These are phyloP conservation scores for Neonectria neomacrospora DNA, from an alignment of 2,329 filamentous ascomycete species.

Conservation along the genomic window DNA sequence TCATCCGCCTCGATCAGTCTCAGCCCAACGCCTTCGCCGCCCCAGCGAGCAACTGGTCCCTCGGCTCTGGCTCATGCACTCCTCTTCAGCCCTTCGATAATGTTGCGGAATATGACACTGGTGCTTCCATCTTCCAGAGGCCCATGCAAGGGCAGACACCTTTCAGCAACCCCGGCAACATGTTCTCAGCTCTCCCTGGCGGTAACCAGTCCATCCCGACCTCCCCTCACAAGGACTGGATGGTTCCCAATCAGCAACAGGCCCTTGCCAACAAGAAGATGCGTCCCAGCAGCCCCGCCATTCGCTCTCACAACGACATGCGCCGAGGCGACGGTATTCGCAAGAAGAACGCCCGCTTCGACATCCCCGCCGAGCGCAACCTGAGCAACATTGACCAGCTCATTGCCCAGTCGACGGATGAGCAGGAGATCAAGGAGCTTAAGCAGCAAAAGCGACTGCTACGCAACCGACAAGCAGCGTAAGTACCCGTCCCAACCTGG, in stretches of 20 bases:
- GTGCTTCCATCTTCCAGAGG: constrained; percentile 64
- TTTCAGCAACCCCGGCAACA: constrained; percentile 64
- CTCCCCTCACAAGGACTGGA: constrained; percentile 70
- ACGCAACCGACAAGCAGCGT: constrained; percentile 97
- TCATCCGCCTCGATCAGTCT: constrained; percentile 70
- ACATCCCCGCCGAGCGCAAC: constrained; percentile 94
- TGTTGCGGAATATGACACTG: constrained; percentile 66
- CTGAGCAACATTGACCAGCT: constrained; percentile 94
- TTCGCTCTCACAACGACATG: constrained; percentile 80
- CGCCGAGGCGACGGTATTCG: constrained; percentile 87
- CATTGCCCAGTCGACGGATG: constrained; percentile 87
- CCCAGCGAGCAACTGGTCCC: constrained; percentile 67
- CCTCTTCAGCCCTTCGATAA: constrained; percentile 75
- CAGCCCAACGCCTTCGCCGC: constrained; percentile 56
- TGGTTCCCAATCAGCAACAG: constrained; percentile 56
- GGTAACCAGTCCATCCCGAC: constrained; percentile 62
- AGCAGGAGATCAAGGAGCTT: constrained; percentile 95
- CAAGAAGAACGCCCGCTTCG: constrained; percentile 99
- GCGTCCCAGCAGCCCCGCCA: constrained; percentile 73
- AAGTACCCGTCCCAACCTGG: constrained; percentile 54
- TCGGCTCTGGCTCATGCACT: constrained; percentile 77
- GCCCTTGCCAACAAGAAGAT: constrained; percentile 67
- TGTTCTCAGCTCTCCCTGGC: constrained; percentile 64
- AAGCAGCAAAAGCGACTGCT: constrained; percentile 98
- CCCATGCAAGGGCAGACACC: constrained; percentile 64